These are phyloP conservation scores for Colletotrichum sp. DNA, from an alignment of 2,329 filamentous ascomycete genomes.

Conservation along the genomic window DNA sequence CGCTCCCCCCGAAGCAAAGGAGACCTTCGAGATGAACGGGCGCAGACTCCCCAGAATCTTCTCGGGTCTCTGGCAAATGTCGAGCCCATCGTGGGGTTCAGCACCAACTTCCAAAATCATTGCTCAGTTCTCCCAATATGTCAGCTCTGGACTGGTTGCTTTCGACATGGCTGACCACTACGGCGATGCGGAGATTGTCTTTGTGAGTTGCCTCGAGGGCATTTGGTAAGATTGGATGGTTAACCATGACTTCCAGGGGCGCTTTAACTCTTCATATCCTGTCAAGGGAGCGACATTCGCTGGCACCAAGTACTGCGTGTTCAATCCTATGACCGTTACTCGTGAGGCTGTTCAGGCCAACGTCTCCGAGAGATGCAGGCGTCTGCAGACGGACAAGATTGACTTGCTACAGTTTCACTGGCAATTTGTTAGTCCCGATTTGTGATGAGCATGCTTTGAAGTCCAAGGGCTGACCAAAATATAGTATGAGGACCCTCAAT, in stretches of 20 bases:
- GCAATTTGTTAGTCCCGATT: conserved; percentile 31
- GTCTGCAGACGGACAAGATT: conserved; percentile 32
- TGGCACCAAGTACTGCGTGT: conserved; percentile 41
- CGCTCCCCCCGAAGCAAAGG: background rate
- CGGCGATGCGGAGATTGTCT: conserved; percentile 12
- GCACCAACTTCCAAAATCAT: conserved; percentile 28
- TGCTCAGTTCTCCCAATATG: conserved; percentile 27
- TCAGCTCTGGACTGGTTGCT: conserved; percentile 29
- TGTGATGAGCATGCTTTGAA: background rate
- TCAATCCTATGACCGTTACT: conserved; percentile 32
- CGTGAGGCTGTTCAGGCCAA: conserved; percentile 30
- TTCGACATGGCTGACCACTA: conserved; percentile 43
- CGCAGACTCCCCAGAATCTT: conserved; percentile 31
- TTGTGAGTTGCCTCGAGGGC: conserved; percentile 20
- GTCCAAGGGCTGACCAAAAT: background rate
- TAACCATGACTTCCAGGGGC: too few species aligned
- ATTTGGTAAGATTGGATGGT: too few species aligned
- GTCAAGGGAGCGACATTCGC: conserved; percentile 30
- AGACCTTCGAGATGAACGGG: conserved; percentile 28
- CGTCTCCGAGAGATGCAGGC: conserved; percentile 36
- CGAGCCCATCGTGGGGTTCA: conserved; percentile 34
- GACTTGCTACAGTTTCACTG: conserved; percentile 43
- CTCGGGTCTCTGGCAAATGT: conserved; percentile 37
- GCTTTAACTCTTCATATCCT: conserved; percentile 33
- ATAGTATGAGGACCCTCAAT: conserved; percentile 8